A percentile compares a stretch with the other conserved stretches of the same genome.
Evolutionary conservation across 495 filamentous ascomycete species (phyloP).

Genomic region (Bryoglossum gracile): DNA sequence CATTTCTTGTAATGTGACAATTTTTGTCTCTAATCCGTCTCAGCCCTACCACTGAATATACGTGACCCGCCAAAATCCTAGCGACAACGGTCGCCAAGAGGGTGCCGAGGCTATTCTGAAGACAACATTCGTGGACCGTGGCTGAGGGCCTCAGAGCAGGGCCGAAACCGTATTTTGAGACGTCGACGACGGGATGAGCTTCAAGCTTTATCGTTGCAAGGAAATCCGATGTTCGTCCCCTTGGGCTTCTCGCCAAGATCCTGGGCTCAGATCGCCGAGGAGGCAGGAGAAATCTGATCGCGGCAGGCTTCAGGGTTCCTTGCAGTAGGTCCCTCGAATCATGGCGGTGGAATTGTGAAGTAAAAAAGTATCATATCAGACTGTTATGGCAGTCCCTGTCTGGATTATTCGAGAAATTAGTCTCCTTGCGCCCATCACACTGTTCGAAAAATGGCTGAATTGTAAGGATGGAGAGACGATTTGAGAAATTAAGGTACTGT

Average conservation of each 20-base stretch:
- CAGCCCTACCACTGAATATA: constrained; percentile 17
- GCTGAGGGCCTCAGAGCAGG: too few species aligned
- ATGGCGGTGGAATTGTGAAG: too few species aligned
- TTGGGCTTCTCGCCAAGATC: constrained; percentile 6
- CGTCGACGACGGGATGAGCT: constrained; percentile 9
- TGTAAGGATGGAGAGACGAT: too few species aligned
- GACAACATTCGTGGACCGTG: too few species aligned
- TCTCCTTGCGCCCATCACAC: too few species aligned
- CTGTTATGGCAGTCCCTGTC: too few species aligned
- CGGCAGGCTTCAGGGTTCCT: neutral
- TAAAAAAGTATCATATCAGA: too few species aligned
- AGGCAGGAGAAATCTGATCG: too few species aligned
- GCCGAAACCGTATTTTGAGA: constrained; percentile 7
- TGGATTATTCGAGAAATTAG: too few species aligned
- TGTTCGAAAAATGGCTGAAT: too few species aligned
- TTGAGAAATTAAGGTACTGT: too few species aligned
- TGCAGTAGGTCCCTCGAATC: neutral
- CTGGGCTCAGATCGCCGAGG: constrained; percentile 13
- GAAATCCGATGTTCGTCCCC: neutral
- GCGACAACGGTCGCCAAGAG: neutral
- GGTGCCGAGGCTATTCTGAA: neutral
- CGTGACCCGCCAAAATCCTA: neutral
- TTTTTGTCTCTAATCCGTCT: constrained; percentile 17
- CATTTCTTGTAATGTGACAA: constrained; percentile 13
- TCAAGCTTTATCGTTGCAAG: constrained; percentile 1